phyloP scores from a whole-genome alignment of 2,329 filamentous ascomycete species.

The Fusarium globosum region DNA sequence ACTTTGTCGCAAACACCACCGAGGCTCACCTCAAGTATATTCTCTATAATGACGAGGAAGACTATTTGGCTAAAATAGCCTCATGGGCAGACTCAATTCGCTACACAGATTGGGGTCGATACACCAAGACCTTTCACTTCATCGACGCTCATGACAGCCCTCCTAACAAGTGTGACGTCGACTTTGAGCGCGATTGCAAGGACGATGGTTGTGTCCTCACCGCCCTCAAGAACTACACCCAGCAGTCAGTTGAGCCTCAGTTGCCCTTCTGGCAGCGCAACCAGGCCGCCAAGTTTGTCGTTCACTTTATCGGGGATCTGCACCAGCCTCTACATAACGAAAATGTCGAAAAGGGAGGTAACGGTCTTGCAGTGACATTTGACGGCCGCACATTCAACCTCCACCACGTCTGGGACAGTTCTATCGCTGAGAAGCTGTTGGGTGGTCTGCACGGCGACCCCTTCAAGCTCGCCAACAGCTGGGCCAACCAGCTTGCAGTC shows the following conservation, averaged over 20 bases:
- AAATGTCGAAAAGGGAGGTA: slow-evolving; percentile 72
- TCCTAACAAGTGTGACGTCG: slow-evolving; percentile 66
- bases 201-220: slow-evolving; percentile 70
- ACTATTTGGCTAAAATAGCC: slow-evolving; percentile 72
- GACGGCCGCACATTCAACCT: slow-evolving; percentile 69
- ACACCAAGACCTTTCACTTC: slow-evolving; percentile 73
- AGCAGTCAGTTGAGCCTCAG: slow-evolving; percentile 59
- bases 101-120: slow-evolving; percentile 72
- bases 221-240: slow-evolving; percentile 70
- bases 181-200: slow-evolving; percentile 71
- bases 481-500: slow-evolving; percentile 66
- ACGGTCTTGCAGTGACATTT: slow-evolving; percentile 73
- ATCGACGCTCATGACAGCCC: slow-evolving; percentile 75
- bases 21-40: slow-evolving; percentile 67
- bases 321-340: slow-evolving; percentile 77
- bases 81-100: slow-evolving; percentile 75
- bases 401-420: slow-evolving; percentile 79
- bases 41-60: slow-evolving; percentile 63
- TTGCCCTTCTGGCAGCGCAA: slow-evolving; percentile 60
- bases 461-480: slow-evolving; percentile 62
- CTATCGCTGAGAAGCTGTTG: slow-evolving; percentile 73
- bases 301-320: slow-evolving; percentile 77
- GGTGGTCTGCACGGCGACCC: slow-evolving; percentile 64
- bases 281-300: slow-evolving; percentile 73
- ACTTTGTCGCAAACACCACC: slow-evolving; percentile 68